Conservation (phyloP, 2,329 filamentous ascomycete species). For the Arthrobotrys megalospora region DNA sequence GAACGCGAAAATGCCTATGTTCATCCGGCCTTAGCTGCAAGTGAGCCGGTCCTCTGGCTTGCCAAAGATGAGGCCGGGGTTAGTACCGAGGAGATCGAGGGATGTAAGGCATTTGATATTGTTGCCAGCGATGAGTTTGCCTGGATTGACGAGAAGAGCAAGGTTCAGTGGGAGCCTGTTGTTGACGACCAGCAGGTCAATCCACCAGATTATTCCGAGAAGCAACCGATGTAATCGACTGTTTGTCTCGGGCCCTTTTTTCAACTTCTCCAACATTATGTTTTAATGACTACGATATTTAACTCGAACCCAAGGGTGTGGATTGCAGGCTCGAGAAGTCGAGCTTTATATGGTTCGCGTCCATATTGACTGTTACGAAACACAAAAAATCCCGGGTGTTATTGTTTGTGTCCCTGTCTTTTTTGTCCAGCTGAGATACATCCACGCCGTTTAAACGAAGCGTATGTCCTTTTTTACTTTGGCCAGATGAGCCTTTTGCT, state of each 20-base stretch:
- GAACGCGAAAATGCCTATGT: constrained; percentile 79
- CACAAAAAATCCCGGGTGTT: constrained; percentile 1
- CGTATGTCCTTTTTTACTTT: constrained; percentile 15
- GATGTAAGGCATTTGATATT: constrained; percentile 77
- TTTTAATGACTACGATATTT: constrained; percentile 60
- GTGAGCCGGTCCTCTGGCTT: constrained; percentile 84
- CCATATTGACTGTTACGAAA: neutral
- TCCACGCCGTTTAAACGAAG: constrained; percentile 28
- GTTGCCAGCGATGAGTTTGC: constrained; percentile 86
- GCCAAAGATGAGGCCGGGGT: constrained; percentile 82
- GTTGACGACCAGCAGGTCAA: constrained; percentile 73
- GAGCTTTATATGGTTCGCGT: neutral
- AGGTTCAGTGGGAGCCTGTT: constrained; percentile 68
- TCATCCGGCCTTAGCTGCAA: constrained; percentile 77
- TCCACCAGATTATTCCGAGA: constrained; percentile 75
- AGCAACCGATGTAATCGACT: constrained; percentile 65
- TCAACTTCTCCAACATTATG: constrained; percentile 17
- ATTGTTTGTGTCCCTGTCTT: constrained; percentile 17
- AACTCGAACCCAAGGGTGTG: constrained; percentile 15
- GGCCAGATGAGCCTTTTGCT: constrained; percentile 16
- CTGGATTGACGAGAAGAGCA: constrained; percentile 79
- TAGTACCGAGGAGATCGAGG: constrained; percentile 81
- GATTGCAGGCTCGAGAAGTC: neutral
- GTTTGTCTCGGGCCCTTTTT: neutral
- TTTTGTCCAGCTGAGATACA: constrained; percentile 2